Conservation (phyloP, 2,329 filamentous ascomycete genomes). For the Raffaelea albimanens region DNA sequence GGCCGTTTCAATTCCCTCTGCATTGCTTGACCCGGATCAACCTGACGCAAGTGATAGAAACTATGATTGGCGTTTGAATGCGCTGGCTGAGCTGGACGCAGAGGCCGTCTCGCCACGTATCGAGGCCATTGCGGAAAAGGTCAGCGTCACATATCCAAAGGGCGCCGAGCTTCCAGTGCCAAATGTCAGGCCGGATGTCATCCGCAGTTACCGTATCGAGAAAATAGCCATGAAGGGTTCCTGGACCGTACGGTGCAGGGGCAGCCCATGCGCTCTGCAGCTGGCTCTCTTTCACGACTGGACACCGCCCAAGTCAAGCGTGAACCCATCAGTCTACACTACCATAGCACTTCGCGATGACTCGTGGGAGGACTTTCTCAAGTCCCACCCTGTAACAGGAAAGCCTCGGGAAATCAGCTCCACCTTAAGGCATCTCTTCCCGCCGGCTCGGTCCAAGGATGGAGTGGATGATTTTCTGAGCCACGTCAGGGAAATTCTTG, state of each 20-base stretch:
- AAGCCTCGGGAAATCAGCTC: conserved; percentile 7
- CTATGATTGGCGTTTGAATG: conserved; percentile 28
- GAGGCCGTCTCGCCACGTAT: conserved; percentile 13
- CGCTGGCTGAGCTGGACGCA: conserved; percentile 15
- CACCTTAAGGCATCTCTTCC: conserved; percentile 7
- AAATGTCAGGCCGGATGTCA: conserved; percentile 8
- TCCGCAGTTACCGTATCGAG: conserved; percentile 16
- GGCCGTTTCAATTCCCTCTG: conserved; percentile 6
- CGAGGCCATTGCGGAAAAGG: conserved; percentile 15
- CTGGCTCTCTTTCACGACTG: conserved; percentile 25
- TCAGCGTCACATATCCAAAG: conserved; percentile 14
- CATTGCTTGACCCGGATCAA: not conserved
- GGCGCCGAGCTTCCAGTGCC: conserved; percentile 19
- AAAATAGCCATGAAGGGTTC: conserved; percentile 21
- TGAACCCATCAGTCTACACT: not conserved
- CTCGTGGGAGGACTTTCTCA: conserved; percentile 5
- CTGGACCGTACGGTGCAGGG: conserved; percentile 22
- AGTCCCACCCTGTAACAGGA: not conserved
- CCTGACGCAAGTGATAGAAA: conserved; percentile 16
- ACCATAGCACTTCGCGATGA: conserved; percentile 2
- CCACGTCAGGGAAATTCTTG: not conserved
- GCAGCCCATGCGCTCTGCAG: conserved; percentile 23
- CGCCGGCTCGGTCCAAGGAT: not conserved
- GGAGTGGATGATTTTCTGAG: conserved; percentile 7
- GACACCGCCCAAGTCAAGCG: conserved; percentile 5